Conservation (phyloP, 2,329 filamentous ascomycete species). For the Trichoderma sp. region DNA sequence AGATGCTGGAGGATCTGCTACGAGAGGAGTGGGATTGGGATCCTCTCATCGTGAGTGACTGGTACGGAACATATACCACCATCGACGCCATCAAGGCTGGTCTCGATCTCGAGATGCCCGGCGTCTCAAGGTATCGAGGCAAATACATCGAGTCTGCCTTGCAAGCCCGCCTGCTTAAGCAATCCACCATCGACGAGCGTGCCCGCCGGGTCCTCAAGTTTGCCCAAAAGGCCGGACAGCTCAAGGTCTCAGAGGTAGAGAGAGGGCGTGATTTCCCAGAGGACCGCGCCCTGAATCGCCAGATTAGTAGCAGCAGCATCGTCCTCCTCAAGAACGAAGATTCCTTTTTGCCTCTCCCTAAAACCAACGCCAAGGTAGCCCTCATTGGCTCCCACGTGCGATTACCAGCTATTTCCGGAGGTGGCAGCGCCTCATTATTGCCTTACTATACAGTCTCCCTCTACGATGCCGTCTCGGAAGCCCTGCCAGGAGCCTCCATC, state of each 20-base stretch:
- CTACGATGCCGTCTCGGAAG: background rate
- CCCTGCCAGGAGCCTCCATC: background rate
- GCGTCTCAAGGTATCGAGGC: background rate
- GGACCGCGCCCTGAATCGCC: background rate
- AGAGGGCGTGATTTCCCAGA: background rate
- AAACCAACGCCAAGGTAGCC: background rate
- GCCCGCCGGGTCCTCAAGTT: background rate
- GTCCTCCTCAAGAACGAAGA: background rate
- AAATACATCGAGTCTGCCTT: slow-evolving; percentile 3
- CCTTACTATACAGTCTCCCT: slow-evolving; percentile 1
- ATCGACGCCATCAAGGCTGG: background rate
- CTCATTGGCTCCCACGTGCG: background rate
- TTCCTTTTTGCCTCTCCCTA: background rate
- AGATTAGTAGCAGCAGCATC: background rate
- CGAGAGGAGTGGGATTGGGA: slow-evolving; percentile 4
- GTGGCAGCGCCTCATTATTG: background rate
- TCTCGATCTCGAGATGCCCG: slow-evolving; percentile 7
- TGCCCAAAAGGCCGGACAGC: background rate
- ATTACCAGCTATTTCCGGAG: background rate
- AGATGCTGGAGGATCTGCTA: background rate
- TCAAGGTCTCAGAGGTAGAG: background rate
- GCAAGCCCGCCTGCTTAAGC: background rate
- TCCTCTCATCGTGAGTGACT: slow-evolving; percentile 1
- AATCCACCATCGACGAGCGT: background rate
- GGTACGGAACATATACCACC: slow-evolving; percentile 1